Evolutionary conservation across 2,329 filamentous ascomycete genomes (phyloP), one percentile per base, ranked within the genome.

Genomic region (Arthrobotrys megalospora): DNA sequence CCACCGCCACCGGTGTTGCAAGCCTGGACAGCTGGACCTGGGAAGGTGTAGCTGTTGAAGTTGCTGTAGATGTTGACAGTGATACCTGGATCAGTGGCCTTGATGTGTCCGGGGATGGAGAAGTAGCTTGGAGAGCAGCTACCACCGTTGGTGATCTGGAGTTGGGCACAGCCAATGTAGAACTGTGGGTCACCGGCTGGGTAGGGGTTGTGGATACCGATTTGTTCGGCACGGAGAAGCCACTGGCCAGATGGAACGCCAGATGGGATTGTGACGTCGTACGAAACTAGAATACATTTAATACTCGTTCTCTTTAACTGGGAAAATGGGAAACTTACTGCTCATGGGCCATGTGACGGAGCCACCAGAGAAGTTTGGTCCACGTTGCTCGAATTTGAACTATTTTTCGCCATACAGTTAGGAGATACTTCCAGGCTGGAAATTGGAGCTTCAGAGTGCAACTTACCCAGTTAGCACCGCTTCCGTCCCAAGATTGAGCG

Each of bases 41-140:
- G 80, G 80, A 83, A 83, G 10, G 79, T 80, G 78, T 83, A 84
- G 14, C 81, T 84, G 28, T 82, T 82, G 66, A 84, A 84, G 47
- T 83, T 83, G 71, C 81, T 80, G 79, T 84, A 84, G 53, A 83
- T 80, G 62, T 81, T 78, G 64, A 81, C 80, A 32, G 80, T 80
- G 62, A 81, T 81, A 64, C 83, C 80, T 14, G 79, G 75, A 38
- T 84, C 82, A 32, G 81, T 64, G 19, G 80, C 80, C 14, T 78
- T 79, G 69, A 83, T 83, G 24, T 82, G 81, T 48, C 83, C 83
- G 1, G 83, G 83, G 0, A 84, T 81, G 8, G 75, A 81, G 36
- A 86, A 86, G 72, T 83, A 83, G 32, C 79, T 81, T 28, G 83
- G 83, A 36, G 79, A 81, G 80, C 83, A 84, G 66, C 67, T 77